Percentiles rank a stretch among this genome's conserved stretches.
Evolutionary conservation across 352 stramenopile genomes (phyloP).

Genomic region (Phytophthora cajani): DNA sequence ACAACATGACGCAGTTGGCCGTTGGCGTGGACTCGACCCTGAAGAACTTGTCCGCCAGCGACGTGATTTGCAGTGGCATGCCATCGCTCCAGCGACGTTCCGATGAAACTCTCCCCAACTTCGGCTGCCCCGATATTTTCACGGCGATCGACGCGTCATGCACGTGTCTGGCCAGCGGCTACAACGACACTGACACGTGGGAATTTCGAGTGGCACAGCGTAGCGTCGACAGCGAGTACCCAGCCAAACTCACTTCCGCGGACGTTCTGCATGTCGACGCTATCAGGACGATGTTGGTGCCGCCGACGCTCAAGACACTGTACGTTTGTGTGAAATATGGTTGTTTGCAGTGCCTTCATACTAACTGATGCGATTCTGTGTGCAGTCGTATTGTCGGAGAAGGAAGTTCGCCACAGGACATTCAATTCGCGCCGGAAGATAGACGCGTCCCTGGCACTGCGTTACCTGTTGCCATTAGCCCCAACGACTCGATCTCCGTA

Average conservation of each 20-base stretch:
- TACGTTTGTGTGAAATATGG: slow-evolving; percentile 13
- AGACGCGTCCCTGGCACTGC: slow-evolving; percentile 25
- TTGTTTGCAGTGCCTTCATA: neutral
- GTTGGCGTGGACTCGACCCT: slow-evolving; percentile 34
- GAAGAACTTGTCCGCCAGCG: slow-evolving; percentile 26
- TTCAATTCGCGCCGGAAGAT: slow-evolving; percentile 39
- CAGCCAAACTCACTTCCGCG: slow-evolving; percentile 8
- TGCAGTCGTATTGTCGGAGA: slow-evolving; percentile 37
- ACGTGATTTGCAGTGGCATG: slow-evolving; percentile 37
- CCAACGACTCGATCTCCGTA: slow-evolving; percentile 17
- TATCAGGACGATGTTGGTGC: slow-evolving; percentile 39
- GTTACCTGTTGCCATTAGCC: slow-evolving; percentile 32
- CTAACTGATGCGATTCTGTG: neutral
- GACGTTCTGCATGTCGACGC: slow-evolving; percentile 35
- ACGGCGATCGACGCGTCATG: slow-evolving; percentile 40
- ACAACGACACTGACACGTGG: slow-evolving; percentile 29
- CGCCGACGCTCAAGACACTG: slow-evolving; percentile 35
- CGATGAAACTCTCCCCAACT: slow-evolving; percentile 25
- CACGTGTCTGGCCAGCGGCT: slow-evolving; percentile 27
- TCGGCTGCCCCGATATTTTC: slow-evolving; percentile 41
- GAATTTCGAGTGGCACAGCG: slow-evolving; percentile 31
- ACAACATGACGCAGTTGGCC: slow-evolving; percentile 42
- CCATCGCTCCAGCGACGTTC: slow-evolving; percentile 39
- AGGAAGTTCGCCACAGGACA: slow-evolving; percentile 23
- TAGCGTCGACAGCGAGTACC: slow-evolving; percentile 21